Conservation (phyloP, 1,139 yeast genomes). For the Arxiozyma bovina region DNA sequence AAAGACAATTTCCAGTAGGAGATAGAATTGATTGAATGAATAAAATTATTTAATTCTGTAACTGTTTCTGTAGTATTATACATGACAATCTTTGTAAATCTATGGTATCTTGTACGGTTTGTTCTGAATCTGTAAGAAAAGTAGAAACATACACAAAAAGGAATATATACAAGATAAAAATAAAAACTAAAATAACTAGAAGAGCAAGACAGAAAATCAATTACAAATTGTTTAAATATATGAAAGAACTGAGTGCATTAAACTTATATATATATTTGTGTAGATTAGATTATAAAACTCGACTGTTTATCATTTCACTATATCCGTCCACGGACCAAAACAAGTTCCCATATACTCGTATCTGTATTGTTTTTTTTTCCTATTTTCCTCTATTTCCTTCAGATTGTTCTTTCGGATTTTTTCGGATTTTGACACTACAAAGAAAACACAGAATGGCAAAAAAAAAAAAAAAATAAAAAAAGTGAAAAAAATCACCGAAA, state of each 20-base stretch:
- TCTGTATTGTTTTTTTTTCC: neutral
- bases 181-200: too few species aligned
- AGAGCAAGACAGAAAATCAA: too few species aligned
- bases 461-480: too few species aligned
- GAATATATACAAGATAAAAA: too few species aligned
- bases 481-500: neutral
- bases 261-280: neutral
- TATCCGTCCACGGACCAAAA: neutral
- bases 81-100: neutral
- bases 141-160: too few species aligned
- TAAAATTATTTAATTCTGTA: slow-evolving; percentile 3
- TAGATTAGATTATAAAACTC: neutral
- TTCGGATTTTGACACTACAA: neutral
- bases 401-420: neutral
- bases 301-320: neutral
- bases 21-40: slow-evolving; percentile 15
- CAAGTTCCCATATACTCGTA: neutral
- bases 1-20: slow-evolving; percentile 47
- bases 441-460: too few species aligned
- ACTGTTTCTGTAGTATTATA: neutral
- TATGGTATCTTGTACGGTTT: neutral
- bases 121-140: neutral
- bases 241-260: neutral
- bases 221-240: too few species aligned
- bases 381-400: neutral